Conservation (phyloP, 805 yeast genomes). For the Komagataella pastoris region DNA sequence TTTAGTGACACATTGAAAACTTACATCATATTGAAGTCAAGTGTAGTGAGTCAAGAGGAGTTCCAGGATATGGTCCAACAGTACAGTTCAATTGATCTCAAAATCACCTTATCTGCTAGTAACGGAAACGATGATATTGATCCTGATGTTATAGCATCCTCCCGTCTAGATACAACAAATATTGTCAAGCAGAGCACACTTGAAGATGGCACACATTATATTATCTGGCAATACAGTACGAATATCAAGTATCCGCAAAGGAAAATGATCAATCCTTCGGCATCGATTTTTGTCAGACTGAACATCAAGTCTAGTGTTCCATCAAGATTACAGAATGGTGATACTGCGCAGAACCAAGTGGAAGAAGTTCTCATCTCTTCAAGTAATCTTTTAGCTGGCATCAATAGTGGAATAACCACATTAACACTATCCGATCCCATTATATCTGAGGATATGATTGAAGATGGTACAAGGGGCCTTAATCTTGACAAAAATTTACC, state of each 20-base stretch:
- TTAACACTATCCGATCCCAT: not conserved
- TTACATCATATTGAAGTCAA: not conserved
- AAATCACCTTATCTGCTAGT: constrained; percentile 3
- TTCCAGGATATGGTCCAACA: not conserved
- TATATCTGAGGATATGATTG: not conserved
- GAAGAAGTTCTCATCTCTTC: not conserved
- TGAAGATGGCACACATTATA: not conserved
- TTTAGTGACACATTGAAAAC: not conserved
- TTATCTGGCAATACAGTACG: constrained; percentile 4
- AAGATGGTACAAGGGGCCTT: not conserved
- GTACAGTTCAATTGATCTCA: constrained; percentile 1
- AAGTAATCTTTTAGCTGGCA: constrained; percentile 1
- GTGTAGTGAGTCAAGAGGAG: not conserved
- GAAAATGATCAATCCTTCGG: constrained; percentile 3
- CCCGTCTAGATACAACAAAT: not conserved
- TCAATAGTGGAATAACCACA: not conserved
- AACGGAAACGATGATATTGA: not conserved
- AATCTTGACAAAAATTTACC: not conserved
- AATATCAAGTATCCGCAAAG: constrained; percentile 3
- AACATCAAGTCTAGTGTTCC: not conserved
- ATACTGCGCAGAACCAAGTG: not conserved
- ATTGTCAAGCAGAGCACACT: not conserved
- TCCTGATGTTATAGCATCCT: not conserved
- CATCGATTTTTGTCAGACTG: not conserved
- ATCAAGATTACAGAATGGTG: not conserved